Conservation (phyloP, 129 eudicot species). For the Flaveria sonorensis region DNA sequence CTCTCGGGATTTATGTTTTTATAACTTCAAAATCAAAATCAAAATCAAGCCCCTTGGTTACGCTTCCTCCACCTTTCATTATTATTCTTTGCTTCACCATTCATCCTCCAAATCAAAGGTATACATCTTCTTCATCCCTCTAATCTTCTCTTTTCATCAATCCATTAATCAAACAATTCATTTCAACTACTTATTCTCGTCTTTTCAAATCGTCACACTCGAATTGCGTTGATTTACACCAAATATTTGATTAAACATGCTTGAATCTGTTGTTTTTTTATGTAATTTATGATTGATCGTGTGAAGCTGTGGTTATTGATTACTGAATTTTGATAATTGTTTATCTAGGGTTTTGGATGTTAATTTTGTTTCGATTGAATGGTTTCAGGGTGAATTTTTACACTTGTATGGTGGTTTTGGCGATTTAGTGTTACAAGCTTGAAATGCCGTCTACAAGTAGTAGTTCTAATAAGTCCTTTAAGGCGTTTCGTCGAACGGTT, state of each 20-base stretch:
- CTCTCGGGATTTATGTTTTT: constrained; percentile 44
- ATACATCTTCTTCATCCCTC: constrained; percentile 5
- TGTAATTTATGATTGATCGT: constrained; percentile 5
- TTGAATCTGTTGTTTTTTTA: constrained; percentile 4
- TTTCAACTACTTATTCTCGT: background rate
- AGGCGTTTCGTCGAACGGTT: constrained; percentile 61
- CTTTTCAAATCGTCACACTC: background rate
- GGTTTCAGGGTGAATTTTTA: constrained; percentile 22
- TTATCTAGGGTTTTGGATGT: constrained; percentile 33
- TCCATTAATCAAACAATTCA: background rate
- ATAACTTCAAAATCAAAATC: constrained; percentile 1
- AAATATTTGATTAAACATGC: background rate
- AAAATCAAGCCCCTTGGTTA: constrained; percentile 33
- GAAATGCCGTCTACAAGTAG: constrained; percentile 59
- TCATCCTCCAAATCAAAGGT: constrained; percentile 34
- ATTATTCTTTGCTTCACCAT: constrained; percentile 30
- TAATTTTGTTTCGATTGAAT: constrained; percentile 23
- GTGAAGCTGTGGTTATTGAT: constrained; percentile 1
- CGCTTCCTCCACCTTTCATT: constrained; percentile 27
- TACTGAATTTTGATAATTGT: constrained; percentile 1
- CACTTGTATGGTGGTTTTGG: constrained; percentile 11
- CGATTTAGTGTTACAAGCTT: background rate
- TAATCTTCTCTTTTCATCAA: background rate
- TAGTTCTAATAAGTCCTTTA: constrained; percentile 50
- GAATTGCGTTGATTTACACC: background rate